Evolutionary conservation across 371 early-diverging fungal species (phyloP).

Genomic region (Parasitella parasitica): DNA sequence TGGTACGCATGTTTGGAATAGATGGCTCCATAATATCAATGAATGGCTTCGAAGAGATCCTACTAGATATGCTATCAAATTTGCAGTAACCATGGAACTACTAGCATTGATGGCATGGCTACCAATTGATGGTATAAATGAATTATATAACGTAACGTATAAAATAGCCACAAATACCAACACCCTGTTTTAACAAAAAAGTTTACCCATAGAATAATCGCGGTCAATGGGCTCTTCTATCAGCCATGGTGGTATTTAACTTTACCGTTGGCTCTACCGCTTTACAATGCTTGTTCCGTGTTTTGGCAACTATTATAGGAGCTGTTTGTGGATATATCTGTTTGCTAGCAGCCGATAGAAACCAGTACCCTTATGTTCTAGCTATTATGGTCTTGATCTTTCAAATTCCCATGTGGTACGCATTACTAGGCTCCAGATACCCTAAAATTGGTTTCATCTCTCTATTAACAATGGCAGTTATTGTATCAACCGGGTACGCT

Average conservation of each 20-base stretch:
- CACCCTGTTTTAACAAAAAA: neutral
- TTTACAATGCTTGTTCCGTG: conserved; percentile 31
- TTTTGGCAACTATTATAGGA: conserved; percentile 41
- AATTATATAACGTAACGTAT: conserved; percentile 21
- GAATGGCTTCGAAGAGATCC: conserved; percentile 28
- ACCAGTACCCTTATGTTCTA: conserved; percentile 32
- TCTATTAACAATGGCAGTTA: conserved; percentile 41
- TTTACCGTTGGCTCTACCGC: conserved; percentile 40
- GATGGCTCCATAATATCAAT: conserved; percentile 10
- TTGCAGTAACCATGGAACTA: conserved; percentile 26
- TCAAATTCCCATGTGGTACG: conserved; percentile 43
- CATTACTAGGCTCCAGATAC: conserved; percentile 23
- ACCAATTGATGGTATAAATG: conserved; percentile 30
- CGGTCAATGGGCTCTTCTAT: conserved; percentile 45
- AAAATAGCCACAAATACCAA: neutral
- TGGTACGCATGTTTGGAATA: conserved; percentile 35
- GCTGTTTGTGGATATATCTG: conserved; percentile 38
- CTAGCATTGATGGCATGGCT: conserved; percentile 43
- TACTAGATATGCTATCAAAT: conserved; percentile 40
- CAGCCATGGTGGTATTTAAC: conserved; percentile 43
- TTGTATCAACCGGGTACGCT: conserved; percentile 27
- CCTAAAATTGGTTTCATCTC: conserved; percentile 47
- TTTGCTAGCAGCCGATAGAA: conserved; percentile 26
- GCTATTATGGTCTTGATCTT: conserved; percentile 30
- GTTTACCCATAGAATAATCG: conserved; percentile 21